Evolutionary conservation across 257 asterid species (phyloP).

Genomic region (Nicotiana noctiflora): DNA sequence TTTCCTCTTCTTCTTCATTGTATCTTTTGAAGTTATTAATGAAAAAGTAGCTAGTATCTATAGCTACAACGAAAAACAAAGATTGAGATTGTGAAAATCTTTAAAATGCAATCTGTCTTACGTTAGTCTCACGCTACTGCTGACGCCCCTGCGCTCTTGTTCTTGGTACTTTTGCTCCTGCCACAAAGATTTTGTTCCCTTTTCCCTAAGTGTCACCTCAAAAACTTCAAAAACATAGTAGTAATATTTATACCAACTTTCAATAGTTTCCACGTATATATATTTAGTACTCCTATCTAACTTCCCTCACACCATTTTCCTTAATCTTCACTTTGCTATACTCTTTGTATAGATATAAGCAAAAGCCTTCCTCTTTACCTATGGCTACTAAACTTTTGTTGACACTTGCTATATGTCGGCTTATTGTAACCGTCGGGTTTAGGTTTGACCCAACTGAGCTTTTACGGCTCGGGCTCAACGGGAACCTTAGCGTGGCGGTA

Average conservation of each 20-base stretch:
- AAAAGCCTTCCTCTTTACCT: not conserved
- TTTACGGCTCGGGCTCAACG: conserved; percentile 30
- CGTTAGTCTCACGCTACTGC: conserved; percentile 34
- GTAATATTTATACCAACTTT: no score
- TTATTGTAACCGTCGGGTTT: conserved; percentile 58
- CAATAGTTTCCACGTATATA: no score
- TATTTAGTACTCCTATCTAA: no score
- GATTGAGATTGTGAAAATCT: conserved; percentile 33
- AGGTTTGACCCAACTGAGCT: conserved; percentile 46
- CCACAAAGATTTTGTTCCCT: conserved; percentile 27
- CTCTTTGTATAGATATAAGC: not conserved
- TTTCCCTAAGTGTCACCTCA: not conserved
- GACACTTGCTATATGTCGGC: conserved; percentile 49
- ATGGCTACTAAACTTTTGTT: conserved; percentile 46
- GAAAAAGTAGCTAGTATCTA: conserved; percentile 9
- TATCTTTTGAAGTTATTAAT: not conserved
- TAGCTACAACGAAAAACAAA: conserved; percentile 8
- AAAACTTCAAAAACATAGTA: no score
- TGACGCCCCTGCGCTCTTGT: conserved; percentile 12
- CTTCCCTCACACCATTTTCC: not conserved
- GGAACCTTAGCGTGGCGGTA: conserved; percentile 41
- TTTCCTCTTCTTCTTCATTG: not conserved
- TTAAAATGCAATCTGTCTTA: conserved; percentile 46
- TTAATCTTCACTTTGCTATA: not conserved
- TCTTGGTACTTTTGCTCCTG: conserved; percentile 1